Evolutionary conservation across 371 early-diverging fungal genomes (phyloP).

Genomic region (Rhizopus arrhizus): DNA sequence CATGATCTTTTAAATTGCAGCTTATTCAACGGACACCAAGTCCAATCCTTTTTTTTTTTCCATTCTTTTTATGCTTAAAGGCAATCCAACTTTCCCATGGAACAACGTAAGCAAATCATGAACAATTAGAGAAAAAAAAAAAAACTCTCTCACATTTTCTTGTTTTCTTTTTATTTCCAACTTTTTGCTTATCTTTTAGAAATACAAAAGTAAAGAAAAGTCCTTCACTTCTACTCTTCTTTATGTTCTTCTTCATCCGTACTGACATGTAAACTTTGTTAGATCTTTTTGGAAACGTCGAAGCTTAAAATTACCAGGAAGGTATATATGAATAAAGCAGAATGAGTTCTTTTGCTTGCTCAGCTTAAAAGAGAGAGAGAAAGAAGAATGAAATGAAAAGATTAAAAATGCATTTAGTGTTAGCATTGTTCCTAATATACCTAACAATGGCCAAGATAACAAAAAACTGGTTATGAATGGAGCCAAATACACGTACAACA

Average conservation of each 20-base stretch:
- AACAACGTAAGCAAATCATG: not conserved
- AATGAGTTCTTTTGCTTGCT: not conserved
- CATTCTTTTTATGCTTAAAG: not conserved
- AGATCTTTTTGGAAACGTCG: constrained; percentile 55
- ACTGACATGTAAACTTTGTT: not conserved
- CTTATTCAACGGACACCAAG: not conserved
- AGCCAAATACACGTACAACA: constrained; percentile 50
- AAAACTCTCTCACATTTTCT: not conserved
- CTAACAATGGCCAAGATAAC: constrained; percentile 1
- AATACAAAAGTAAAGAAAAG: constrained; percentile 4
- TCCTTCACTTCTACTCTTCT: not conserved
- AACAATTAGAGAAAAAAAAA: not conserved
- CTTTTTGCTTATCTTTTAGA: not conserved
- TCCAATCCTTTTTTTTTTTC: not conserved
- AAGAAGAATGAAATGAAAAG: constrained; percentile 10
- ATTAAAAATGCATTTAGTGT: constrained; percentile 25
- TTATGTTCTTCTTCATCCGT: not conserved
- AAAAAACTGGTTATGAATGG: constrained; percentile 35
- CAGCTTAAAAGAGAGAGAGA: not conserved
- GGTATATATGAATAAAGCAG: constrained; percentile 30
- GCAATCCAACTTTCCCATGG: not conserved
- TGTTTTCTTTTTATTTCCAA: not conserved
- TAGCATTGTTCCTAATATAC: constrained; percentile 32
- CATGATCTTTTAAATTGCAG: not conserved
- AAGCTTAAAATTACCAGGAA: constrained; percentile 49